Evolutionary conservation across 2,329 filamentous ascomycete species (phyloP), one percentile per base, ranked within the genome.

Genomic region (Fusarium nodosum): DNA sequence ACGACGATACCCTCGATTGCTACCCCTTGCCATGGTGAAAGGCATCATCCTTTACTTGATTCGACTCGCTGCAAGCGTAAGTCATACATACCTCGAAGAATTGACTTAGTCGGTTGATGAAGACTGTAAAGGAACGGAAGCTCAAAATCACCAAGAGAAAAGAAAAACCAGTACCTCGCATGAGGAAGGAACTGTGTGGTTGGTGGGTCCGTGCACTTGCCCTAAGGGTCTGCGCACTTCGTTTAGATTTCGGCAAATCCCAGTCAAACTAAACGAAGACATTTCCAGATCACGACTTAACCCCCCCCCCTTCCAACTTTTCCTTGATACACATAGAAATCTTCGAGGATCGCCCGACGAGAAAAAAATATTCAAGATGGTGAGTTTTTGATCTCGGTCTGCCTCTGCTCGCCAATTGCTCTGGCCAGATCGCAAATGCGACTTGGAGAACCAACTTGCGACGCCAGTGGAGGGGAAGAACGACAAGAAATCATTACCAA

Each of bases 331-430:
- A 79, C 73, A 75, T 75, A 75, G 73, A 78, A 81, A 86, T 88
- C 87, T 89, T 89, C 87, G 87, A 89, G 87, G 87, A 89, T 89
- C 86, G 86, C 83, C 85, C 86, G 87, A 86, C 87, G 85, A 82
- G 81, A 82, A 78, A 78, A 78, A 11, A 80, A 75, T 82, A 41
- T 80, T 56, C 84, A 88, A 87, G 82, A 89, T 89, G 87, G 87
- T 89, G 79, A 83, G 87, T 83, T 75, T 60, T 48, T 66, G 60
- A 50, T 26, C 28, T 39, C 24, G 30, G 30, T 7, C 22, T 33
- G 33, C 33, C 18, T 42, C 50, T 24, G 34, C 28, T 44, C 48
- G 61, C 33, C 69, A 72, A 74, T 74, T 73, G 72, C 61, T 39
- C 56, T 55, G 34, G 16, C 38, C 42, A 31, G 44, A 41, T 15